Evolutionary conservation across 192 early-diverging fungal species (phyloP).

Genomic region (Haplosporangium gracile): DNA sequence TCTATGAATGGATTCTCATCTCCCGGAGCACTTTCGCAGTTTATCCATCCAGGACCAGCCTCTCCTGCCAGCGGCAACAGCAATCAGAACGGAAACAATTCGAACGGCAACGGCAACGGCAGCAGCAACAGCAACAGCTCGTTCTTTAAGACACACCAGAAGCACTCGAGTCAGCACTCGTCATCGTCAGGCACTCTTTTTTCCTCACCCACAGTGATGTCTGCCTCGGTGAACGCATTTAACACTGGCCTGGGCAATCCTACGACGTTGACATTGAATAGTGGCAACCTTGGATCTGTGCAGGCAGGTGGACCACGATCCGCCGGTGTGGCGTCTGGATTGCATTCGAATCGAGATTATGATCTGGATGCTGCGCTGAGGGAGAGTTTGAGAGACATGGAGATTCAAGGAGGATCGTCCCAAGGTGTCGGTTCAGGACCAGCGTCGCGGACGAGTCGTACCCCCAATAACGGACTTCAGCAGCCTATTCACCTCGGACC

Average conservation of each 20-base stretch:
- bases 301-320: neutral
- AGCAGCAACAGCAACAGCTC: conserved; percentile 2
- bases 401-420: conserved; percentile 18
- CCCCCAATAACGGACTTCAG: conserved; percentile 20
- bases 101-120: conserved; percentile 17
- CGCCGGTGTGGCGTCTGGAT: conserved; percentile 4
- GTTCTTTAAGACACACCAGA: conserved; percentile 52
- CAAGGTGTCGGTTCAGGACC: conserved; percentile 4
- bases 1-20: conserved; percentile 46
- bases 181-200: conserved; percentile 40
- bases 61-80: conserved; percentile 14
- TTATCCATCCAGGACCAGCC: conserved; percentile 50
- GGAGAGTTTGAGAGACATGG: conserved; percentile 44
- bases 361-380: conserved; percentile 47
- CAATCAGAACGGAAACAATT: conserved; percentile 20
- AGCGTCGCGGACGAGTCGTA: conserved; percentile 10
- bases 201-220: conserved; percentile 51
- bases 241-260: conserved; percentile 47
- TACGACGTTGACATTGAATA: conserved; percentile 37
- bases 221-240: conserved; percentile 52
- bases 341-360: neutral
- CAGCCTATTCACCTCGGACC: conserved; percentile 31
- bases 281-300: conserved; percentile 4
- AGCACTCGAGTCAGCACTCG: conserved; percentile 50
- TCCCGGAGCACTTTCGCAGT: conserved; percentile 51